Evolutionary conservation across 768 basidiomycete species (phyloP), one percentile per base, ranked within the genome.

Genomic region (Ramaria rubella): DNA sequence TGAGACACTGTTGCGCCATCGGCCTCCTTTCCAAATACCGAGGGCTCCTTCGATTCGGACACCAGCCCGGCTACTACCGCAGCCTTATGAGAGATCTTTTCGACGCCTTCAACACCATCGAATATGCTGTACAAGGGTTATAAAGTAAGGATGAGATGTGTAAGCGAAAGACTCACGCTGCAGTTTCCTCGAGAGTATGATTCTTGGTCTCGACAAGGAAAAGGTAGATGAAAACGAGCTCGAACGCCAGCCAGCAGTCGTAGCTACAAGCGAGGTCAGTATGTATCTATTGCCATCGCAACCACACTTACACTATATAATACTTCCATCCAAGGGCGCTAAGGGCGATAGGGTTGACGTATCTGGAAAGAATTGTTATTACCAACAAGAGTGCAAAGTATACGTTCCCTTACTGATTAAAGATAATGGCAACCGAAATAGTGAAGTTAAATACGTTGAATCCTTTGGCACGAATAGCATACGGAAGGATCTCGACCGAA

Each of bases 131-230:
- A 40, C 19, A 29, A 29, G 26, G 27, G 4, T 4, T n/a, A 29
- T 45, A n/a, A 31, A 27, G 17, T 27, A 3, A 30, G 2, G n/a
- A n/a, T n/a, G n/a, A 29, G 17, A 23, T 23, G 27, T 4, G 30
- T 31, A 12, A n/a, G 30, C 45, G 42, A 19, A 24, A 8, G 14
- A 24, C 54, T 27, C 21, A 55, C 54, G 78, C 85, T 7, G 87
- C 84, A n/a, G 87, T 89, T 74, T 90, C 88, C 68, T 90, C 87
- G 60, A 90, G 77, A n/a, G 86, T 81, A 59, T 78, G 80, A 68
- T 79, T 77, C 74, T 81, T 85, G 58, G 86, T 87, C 75, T 90
- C 86, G 56, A 87, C 68, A 75, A 73, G 49, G 63, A 67, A 87
- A 73, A 85, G 72, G 73, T 77, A 88, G 64, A 81, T 65, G 75